phyloP scores from a whole-genome alignment of 805 yeast genomes.

The Limtongia smithiae region DNA sequence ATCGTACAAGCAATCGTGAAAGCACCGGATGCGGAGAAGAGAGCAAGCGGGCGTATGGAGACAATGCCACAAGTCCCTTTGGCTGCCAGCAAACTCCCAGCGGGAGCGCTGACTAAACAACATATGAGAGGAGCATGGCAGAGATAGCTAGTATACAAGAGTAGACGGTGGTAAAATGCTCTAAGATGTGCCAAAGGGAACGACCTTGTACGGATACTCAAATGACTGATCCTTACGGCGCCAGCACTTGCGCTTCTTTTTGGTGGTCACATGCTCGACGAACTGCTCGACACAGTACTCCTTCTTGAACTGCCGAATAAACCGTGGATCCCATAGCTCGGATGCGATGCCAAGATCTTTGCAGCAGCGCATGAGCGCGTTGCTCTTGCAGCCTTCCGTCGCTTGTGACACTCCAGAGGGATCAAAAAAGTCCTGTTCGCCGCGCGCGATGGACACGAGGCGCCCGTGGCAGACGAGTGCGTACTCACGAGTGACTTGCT shows the following conservation, averaged over 20 bases:
- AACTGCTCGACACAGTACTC: slow-evolving; percentile 73
- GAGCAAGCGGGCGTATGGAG: too few species aligned
- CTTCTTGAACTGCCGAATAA: slow-evolving; percentile 66
- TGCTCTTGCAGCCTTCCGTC: slow-evolving; percentile 93
- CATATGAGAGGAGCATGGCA: too few species aligned
- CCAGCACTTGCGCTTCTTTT: slow-evolving; percentile 83
- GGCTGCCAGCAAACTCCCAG: too few species aligned
- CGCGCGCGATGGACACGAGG: slow-evolving; percentile 86
- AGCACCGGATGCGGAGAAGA: too few species aligned
- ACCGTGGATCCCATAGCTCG: slow-evolving; percentile 95
- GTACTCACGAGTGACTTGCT: slow-evolving; percentile 81
- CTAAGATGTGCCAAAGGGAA: too few species aligned
- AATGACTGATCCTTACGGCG: slow-evolving; percentile 76
- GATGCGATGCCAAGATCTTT: slow-evolving; percentile 96
- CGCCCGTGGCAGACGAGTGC: slow-evolving; percentile 84
- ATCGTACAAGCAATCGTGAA: too few species aligned
- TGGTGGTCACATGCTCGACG: slow-evolving; percentile 77
- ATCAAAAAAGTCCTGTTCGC: slow-evolving; percentile 89
- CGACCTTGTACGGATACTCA: slow-evolving; percentile 74
- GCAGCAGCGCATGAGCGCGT: slow-evolving; percentile 96
- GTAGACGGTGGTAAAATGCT: too few species aligned
- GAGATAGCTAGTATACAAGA: too few species aligned
- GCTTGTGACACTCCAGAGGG: slow-evolving; percentile 90
- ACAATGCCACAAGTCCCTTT: too few species aligned
- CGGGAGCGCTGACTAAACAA: too few species aligned